Evolutionary conservation across 2,329 filamentous ascomycete species (phyloP).

Genomic region (Cordyceps fumosorosea): DNA sequence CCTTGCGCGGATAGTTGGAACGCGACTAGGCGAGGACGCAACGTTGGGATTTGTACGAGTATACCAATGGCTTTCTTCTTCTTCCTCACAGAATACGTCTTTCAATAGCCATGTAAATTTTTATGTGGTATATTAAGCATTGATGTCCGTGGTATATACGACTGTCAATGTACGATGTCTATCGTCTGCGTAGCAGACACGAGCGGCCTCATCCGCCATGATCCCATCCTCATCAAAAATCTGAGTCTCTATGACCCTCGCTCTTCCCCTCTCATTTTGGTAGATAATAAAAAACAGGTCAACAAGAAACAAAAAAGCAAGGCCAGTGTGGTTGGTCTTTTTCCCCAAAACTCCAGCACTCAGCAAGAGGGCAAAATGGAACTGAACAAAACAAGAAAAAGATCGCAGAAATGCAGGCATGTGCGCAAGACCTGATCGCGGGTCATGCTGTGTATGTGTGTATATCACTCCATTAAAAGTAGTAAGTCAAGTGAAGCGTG

Average conservation of each 20-base stretch:
- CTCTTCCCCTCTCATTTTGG: not conserved
- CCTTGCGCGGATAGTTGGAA: too few species aligned
- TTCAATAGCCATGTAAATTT: not conserved
- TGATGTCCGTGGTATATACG: conserved; percentile 4
- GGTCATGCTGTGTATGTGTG: not conserved
- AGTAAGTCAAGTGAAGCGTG: not conserved
- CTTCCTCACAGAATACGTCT: not conserved
- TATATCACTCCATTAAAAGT: not conserved
- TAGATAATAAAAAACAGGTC: not conserved
- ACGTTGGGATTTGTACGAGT: not conserved
- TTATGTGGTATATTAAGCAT: conserved; percentile 3
- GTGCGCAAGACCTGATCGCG: not conserved
- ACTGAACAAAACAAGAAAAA: not conserved
- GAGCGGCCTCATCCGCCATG: not conserved
- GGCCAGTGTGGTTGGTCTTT: not conserved
- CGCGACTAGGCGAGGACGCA: not conserved
- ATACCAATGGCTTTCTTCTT: not conserved
- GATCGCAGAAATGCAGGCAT: conserved; percentile 8
- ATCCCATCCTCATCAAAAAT: not conserved
- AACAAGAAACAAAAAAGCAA: not conserved
- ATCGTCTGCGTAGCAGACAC: not conserved
- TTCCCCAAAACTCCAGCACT: conserved; percentile 11
- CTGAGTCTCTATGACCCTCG: not conserved
- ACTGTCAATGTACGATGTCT: conserved; percentile 10
- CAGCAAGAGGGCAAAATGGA: not conserved